Conservation (phyloP, 2,329 filamentous ascomycete species). For the Leptodontidium sp. region DNA sequence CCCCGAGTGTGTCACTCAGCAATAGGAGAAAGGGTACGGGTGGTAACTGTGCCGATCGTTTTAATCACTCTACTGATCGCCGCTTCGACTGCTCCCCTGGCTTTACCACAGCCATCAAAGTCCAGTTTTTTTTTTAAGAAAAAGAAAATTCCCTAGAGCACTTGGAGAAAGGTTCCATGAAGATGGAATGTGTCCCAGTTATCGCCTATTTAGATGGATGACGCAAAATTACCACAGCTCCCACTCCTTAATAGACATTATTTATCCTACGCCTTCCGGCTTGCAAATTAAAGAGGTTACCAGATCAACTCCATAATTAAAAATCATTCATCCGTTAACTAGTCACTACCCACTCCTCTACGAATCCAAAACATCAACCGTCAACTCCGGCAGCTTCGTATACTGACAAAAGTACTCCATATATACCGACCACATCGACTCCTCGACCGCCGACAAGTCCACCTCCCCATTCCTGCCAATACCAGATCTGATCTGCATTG, state of each 20-base stretch:
- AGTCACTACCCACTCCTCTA: background rate
- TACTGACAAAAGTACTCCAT: constrained; percentile 33
- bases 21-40: too few relatives aligned
- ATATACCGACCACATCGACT: constrained; percentile 33
- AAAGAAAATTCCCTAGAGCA: too few relatives aligned
- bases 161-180: too few relatives aligned
- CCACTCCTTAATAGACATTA: background rate
- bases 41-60: too few relatives aligned
- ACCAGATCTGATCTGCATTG: constrained; percentile 28
- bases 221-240: too few relatives aligned
- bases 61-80: too few relatives aligned
- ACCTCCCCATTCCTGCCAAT: constrained; percentile 33
- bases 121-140: too few relatives aligned
- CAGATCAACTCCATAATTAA: constrained; percentile 5
- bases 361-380: constrained; percentile 28
- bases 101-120: too few relatives aligned
- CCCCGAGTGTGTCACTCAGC: too few relatives aligned
- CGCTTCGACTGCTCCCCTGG: too few relatives aligned
- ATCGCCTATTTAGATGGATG: too few relatives aligned
- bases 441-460: constrained; percentile 32
- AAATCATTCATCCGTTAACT: background rate
- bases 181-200: too few relatives aligned
- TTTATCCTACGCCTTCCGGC: background rate
- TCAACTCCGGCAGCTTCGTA: constrained; percentile 35
- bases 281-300: background rate